Percentiles rank a stretch among this genome's conserved stretches.
phyloP scores from a whole-genome alignment of 371 early-diverging fungal species.

The Zancudomyces culisetae region DNA sequence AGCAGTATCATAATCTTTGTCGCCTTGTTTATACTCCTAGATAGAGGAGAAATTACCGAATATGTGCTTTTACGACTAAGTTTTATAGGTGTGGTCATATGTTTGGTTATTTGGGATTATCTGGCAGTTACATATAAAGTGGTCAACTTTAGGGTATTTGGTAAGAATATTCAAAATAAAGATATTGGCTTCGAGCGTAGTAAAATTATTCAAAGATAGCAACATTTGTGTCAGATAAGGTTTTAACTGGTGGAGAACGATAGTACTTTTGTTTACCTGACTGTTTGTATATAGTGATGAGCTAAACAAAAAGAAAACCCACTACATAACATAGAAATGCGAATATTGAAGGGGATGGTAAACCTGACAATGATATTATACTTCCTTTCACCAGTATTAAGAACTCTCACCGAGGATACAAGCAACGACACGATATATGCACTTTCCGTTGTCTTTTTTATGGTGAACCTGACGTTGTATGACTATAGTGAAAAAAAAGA shows the following conservation, averaged over 20 bases:
- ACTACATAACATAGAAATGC: too few relatives aligned
- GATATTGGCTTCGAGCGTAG: too few relatives aligned
- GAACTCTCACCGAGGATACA: constrained; percentile 76
- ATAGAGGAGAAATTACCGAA: constrained; percentile 32
- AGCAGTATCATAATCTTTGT: constrained; percentile 65
- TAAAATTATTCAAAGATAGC: too few relatives aligned
- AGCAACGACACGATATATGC: constrained; percentile 91
- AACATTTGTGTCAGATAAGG: too few relatives aligned
- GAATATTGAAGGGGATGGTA: constrained; percentile 47
- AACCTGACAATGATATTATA: constrained; percentile 59
- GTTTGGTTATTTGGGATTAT: constrained; percentile 46
- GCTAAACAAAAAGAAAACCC: too few relatives aligned
- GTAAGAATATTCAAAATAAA: constrained; percentile 1
- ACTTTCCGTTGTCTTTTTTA: constrained; percentile 57
- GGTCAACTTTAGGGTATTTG: constrained; percentile 14
- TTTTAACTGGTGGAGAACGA: too few relatives aligned
- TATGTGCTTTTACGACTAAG: constrained; percentile 37
- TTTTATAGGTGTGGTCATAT: constrained; percentile 32
- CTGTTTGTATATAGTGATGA: too few relatives aligned
- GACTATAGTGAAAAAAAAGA: constrained; percentile 59
- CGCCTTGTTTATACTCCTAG: constrained; percentile 61
- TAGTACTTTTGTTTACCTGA: too few relatives aligned
- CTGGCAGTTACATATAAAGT: constrained; percentile 7
- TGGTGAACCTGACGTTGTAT: constrained; percentile 69
- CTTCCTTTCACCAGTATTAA: constrained; percentile 76